phyloP scores from a whole-genome alignment of 441 rosid genomes.

The Arabidopsis lyrata region DNA sequence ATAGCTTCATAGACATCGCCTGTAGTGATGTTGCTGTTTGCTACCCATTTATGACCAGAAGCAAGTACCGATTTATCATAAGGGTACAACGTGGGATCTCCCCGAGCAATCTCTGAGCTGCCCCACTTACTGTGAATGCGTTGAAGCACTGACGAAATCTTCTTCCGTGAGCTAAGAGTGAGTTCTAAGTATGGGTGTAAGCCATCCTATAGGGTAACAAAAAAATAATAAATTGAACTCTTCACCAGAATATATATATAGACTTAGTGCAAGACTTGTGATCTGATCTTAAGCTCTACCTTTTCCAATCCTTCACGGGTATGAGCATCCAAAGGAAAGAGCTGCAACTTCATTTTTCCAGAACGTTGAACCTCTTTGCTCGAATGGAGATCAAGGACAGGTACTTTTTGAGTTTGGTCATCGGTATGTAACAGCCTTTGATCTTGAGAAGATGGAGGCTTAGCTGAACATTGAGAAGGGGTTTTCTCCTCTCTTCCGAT shows the following conservation, averaged over 20 bases:
- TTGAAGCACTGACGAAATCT: slow-evolving; percentile 80
- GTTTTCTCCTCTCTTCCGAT: slow-evolving; percentile 41
- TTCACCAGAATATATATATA: slow-evolving; percentile 7
- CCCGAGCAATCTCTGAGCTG: slow-evolving; percentile 64
- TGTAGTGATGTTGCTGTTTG: slow-evolving; percentile 54
- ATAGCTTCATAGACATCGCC: slow-evolving; percentile 65
- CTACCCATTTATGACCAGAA: slow-evolving; percentile 59
- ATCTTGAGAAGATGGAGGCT: slow-evolving; percentile 28
- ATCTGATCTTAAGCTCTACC: slow-evolving; percentile 49
- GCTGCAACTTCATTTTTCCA: slow-evolving; percentile 79
- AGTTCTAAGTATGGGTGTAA: slow-evolving; percentile 92
- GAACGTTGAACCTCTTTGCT: slow-evolving; percentile 46
- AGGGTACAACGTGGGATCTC: slow-evolving; percentile 69
- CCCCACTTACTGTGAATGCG: slow-evolving; percentile 86
- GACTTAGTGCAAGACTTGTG: neutral
- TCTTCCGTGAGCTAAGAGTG: slow-evolving; percentile 74
- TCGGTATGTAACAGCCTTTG: slow-evolving; percentile 11
- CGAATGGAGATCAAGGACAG: slow-evolving; percentile 39
- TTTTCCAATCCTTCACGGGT: slow-evolving; percentile 72
- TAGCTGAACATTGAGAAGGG: slow-evolving; percentile 37
- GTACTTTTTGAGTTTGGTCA: slow-evolving; percentile 34
- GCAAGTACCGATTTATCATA: slow-evolving; percentile 44
- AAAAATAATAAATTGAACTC: slow-evolving; percentile 4
- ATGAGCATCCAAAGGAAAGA: slow-evolving; percentile 74
- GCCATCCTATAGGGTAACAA: slow-evolving; percentile 58